These are phyloP conservation scores for Zygotorulaspora chibaensis DNA, from an alignment of 805 yeast species.

Conservation along the genomic window DNA sequence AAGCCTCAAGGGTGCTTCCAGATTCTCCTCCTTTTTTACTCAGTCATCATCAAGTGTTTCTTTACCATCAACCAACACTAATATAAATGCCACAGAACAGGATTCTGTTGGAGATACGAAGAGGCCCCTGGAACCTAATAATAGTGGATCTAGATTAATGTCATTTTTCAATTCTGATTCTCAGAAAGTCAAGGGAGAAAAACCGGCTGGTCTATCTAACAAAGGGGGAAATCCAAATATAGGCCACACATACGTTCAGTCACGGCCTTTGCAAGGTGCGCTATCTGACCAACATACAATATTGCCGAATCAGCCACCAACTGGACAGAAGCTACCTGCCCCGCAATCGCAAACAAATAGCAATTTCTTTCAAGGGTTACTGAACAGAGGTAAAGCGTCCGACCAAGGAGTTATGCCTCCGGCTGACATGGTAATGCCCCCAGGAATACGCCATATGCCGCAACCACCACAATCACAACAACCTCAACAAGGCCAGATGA, in stretches of 20 bases:
- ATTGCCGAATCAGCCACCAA: background rate
- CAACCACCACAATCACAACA: conserved; percentile 10
- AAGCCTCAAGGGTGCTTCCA: conserved; percentile 21
- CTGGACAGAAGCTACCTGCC: conserved; percentile 2
- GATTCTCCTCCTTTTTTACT: conserved; percentile 37
- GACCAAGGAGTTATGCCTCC: conserved; percentile 10
- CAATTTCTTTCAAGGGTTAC: conserved; percentile 31
- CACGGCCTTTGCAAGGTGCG: background rate
- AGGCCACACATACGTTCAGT: background rate
- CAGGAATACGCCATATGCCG: conserved; percentile 6
- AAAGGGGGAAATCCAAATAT: background rate
- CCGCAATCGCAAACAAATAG: conserved; percentile 20
- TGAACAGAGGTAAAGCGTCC: conserved; percentile 27
- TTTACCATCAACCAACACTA: conserved; percentile 3
- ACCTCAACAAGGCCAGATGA: conserved; percentile 14
- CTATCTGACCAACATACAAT: background rate
- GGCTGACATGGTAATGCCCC: conserved; percentile 15
- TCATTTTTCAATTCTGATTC: conserved; percentile 28
- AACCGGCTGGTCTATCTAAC: background rate
- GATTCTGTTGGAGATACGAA: background rate
- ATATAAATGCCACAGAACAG: background rate
- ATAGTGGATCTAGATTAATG: conserved; percentile 29
- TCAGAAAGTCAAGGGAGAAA: conserved; percentile 2
- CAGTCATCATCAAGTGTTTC: conserved; percentile 15
- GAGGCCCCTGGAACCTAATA: conserved; percentile 1